Percentiles rank a stretch among this genome's conserved stretches.
Evolutionary conservation across 805 yeast species (phyloP).

Genomic region (Candida sanyiensis): DNA sequence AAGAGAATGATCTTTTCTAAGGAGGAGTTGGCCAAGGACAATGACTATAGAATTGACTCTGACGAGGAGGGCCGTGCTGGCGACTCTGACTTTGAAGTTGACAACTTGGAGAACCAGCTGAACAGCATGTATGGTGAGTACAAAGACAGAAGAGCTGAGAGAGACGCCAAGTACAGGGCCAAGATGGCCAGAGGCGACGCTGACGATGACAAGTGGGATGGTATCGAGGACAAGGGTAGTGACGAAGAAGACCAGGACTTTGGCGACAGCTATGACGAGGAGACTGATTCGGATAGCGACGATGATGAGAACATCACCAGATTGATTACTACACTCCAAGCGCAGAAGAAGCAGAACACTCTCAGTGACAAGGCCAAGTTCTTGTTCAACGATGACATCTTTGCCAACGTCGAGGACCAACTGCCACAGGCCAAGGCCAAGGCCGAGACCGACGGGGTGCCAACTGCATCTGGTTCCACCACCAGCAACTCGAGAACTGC

Average conservation of each 20-base stretch:
- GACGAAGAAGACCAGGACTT: conserved; percentile 29
- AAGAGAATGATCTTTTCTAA: conserved; percentile 52
- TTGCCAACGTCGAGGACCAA: conserved; percentile 42
- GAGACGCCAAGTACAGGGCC: conserved; percentile 63
- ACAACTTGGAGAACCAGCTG: conserved; percentile 73
- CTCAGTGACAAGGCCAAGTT: conserved; percentile 38
- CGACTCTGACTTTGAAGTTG: conserved; percentile 40
- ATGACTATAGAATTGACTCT: conserved; percentile 52
- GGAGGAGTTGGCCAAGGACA: conserved; percentile 49
- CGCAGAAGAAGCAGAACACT: conserved; percentile 40
- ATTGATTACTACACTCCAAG: conserved; percentile 52
- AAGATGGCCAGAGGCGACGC: conserved; percentile 70
- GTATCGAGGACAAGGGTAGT: conserved; percentile 48
- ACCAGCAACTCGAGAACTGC: conserved; percentile 13
- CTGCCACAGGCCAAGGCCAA: conserved; percentile 11
- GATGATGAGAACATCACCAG: conserved; percentile 66
- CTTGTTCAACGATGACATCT: conserved; percentile 49
- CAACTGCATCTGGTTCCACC: conserved; percentile 11
- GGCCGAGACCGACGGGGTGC: conserved; percentile 6
- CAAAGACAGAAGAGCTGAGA: conserved; percentile 61
- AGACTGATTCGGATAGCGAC: conserved; percentile 46
- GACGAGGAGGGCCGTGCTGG: conserved; percentile 36
- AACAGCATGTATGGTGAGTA: conserved; percentile 75
- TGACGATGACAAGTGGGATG: conserved; percentile 75
- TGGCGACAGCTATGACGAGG: conserved; percentile 39